phyloP scores from a whole-genome alignment of 441 rosid genomes.

The Raphanus hybrid region DNA sequence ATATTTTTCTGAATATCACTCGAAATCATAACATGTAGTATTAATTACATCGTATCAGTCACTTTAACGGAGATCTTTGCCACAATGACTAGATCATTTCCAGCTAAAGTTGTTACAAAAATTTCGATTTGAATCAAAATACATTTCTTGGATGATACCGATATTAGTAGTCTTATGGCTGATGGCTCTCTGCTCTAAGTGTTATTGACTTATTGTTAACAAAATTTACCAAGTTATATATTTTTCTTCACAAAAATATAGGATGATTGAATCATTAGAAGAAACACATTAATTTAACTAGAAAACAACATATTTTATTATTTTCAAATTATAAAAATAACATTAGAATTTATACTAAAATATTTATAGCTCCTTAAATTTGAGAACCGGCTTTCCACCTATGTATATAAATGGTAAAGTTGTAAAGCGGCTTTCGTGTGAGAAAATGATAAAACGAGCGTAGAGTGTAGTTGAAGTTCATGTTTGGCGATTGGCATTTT shows the following conservation, averaged over 20 bases:
- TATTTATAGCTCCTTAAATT: neutral
- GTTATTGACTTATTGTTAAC: neutral
- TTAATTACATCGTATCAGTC: neutral
- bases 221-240: neutral
- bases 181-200: neutral
- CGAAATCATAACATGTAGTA: no score
- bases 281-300: neutral
- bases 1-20: no score
- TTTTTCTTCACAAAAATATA: neutral
- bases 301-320: neutral
- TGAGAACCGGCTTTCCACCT: neutral
- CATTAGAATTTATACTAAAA: neutral
- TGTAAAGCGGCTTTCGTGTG: slow-evolving; percentile 36
- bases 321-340: neutral
- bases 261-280: neutral
- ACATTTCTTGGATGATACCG: neutral
- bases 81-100: neutral
- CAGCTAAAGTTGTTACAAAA: neutral
- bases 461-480: slow-evolving; percentile 33
- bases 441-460: slow-evolving; percentile 38
- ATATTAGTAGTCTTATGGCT: neutral
- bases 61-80: neutral
- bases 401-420: slow-evolving; percentile 22
- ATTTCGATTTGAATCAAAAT: neutral
- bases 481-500: slow-evolving; percentile 34